Evolutionary conservation across 1,284 basidiomycete species (phyloP).

Genomic region (Psilocybe mexicana): DNA sequence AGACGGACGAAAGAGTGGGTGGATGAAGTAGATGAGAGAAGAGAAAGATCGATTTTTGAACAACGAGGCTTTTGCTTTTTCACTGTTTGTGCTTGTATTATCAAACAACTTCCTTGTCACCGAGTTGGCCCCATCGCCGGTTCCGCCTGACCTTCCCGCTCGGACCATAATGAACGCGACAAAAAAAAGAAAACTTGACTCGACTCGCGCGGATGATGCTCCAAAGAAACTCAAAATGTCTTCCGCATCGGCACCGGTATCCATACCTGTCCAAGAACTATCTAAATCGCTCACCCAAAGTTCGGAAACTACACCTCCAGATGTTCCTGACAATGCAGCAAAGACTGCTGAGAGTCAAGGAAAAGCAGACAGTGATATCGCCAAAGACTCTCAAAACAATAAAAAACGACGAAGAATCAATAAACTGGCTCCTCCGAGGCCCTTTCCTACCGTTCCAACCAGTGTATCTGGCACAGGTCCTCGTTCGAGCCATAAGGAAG

Average conservation of each 20-base stretch:
- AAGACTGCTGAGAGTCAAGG: constrained; percentile 6
- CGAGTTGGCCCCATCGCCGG: constrained; percentile 1
- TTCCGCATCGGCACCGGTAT: neutral
- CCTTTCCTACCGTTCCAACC: constrained; percentile 74
- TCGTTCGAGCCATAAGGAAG: constrained; percentile 72
- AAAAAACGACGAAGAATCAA: constrained; percentile 38
- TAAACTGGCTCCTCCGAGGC: constrained; percentile 70
- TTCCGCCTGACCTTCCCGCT: neutral
- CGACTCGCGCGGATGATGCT: constrained; percentile 16
- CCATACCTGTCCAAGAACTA: neutral
- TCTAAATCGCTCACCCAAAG: neutral
- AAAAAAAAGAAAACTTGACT: constrained; percentile 40
- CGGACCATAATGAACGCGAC: constrained; percentile 8
- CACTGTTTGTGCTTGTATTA: constrained; percentile 31
- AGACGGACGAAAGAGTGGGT: constrained; percentile 20
- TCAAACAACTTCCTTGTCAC: constrained; percentile 8
- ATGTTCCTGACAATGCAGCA: neutral
- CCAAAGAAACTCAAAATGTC: constrained; percentile 35
- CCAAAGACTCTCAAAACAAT: constrained; percentile 1
- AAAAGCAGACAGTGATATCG: constrained; percentile 11
- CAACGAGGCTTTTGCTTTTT: constrained; percentile 31
- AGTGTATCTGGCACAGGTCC: constrained; percentile 79
- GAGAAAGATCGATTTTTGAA: constrained; percentile 26
- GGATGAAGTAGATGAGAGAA: constrained; percentile 19
- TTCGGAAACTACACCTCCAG: neutral